Evolutionary conservation across 306 rosid species (phyloP).

Genomic region (Trifolium pratense): DNA sequence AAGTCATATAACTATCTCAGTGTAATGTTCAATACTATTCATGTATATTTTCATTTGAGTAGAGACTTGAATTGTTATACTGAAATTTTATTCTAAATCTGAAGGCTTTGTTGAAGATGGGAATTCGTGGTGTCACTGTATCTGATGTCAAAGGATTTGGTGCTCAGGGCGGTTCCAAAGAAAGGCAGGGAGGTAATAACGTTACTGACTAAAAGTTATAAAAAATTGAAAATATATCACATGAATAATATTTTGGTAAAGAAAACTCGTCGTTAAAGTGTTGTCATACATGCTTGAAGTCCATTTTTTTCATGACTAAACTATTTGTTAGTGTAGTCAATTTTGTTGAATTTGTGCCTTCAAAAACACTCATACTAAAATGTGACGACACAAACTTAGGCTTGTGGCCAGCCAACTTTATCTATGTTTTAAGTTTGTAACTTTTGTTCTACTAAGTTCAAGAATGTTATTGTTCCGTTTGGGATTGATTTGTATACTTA

Average conservation of each 20-base stretch:
- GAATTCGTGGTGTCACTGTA: conserved; percentile 90
- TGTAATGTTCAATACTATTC: not conserved
- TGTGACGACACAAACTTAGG: not conserved
- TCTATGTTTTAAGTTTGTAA: conserved; percentile 18
- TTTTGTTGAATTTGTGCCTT: conserved; percentile 26
- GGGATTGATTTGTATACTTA: conserved; percentile 1
- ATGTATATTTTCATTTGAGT: not conserved
- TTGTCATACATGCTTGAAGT: conserved; percentile 21
- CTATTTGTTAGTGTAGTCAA: not conserved
- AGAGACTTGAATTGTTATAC: not conserved
- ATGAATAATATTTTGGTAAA: conserved; percentile 14
- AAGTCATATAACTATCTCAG: not conserved
- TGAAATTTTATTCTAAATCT: conserved; percentile 1
- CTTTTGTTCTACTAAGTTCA: conserved; percentile 9
- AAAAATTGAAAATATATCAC: conserved; percentile 1
- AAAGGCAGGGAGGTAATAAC: conserved; percentile 91
- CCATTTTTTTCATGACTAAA: not conserved
- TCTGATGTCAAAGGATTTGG: conserved; percentile 94
- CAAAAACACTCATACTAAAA: not conserved
- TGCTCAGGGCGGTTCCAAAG: conserved; percentile 91
- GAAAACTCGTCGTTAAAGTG: not conserved
- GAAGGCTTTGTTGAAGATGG: conserved; percentile 84
- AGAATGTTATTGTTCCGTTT: not conserved
- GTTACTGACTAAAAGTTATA: conserved; percentile 1
- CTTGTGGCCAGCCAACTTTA: conserved; percentile 22